Conservation (phyloP, 768 basidiomycete genomes). For the Pleurotus tuber-regium region DNA sequence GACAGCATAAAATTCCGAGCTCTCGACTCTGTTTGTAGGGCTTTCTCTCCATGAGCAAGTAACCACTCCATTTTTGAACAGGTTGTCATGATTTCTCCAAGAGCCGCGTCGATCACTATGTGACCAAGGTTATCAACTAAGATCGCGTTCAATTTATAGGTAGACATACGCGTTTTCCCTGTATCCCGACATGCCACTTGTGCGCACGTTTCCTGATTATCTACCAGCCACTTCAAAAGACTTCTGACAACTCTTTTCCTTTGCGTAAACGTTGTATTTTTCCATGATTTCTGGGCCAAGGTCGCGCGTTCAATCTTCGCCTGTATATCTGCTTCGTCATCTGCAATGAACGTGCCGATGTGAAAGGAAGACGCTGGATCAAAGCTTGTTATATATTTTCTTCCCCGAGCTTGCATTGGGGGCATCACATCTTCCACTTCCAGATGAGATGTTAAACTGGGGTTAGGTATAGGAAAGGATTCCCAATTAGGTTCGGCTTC, state of each 20-base stretch:
- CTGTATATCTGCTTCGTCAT: constrained; percentile 67
- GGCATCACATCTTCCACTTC: constrained; percentile 54
- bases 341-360: constrained; percentile 74
- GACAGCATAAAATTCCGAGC: constrained; percentile 61
- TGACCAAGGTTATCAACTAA: constrained; percentile 5
- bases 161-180: constrained; percentile 83
- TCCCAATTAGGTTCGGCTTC: constrained; percentile 59
- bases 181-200: constrained; percentile 90
- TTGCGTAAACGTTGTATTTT: constrained; percentile 70
- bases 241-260: constrained; percentile 83
- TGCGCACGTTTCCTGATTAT: constrained; percentile 85
- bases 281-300: constrained; percentile 72
- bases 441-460: constrained; percentile 66
- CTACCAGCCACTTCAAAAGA: constrained; percentile 88
- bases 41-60: constrained; percentile 78
- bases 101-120: constrained; percentile 86
- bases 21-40: constrained; percentile 71
- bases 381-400: constrained; percentile 83
- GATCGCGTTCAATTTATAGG: neutral
- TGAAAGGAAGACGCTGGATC: constrained; percentile 90
- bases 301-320: constrained; percentile 67
- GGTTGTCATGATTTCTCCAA: constrained; percentile 95
- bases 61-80: constrained; percentile 94
- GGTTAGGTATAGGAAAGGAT: constrained; percentile 50
- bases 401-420: constrained; percentile 37